Evolutionary conservation across 177 flowering plant genomes (phyloP), one percentile per base, ranked within the genome.

Genomic region (Vitis hybrid): DNA sequence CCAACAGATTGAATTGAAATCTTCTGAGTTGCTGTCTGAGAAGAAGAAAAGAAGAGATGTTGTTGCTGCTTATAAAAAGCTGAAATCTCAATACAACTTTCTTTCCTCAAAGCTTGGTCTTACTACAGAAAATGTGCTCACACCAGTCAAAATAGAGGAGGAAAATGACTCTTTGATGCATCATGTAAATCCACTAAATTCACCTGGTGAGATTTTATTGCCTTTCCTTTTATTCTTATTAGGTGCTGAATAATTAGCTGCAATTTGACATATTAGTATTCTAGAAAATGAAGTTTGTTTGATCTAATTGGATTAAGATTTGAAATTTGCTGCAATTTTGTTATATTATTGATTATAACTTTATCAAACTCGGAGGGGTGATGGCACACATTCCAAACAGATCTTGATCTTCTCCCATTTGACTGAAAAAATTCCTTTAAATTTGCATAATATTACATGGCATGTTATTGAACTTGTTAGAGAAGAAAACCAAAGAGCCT

Each of bases 81-180:
- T 89, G 72, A 91, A 84, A 81, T 87, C 94, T 66, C 90, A 90
- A 61, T 76, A 88, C 79, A 83, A 78, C 52, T 89, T 61, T 65
- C 86, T 94, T 65, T 65, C 66, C 55, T 24, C 48, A 52, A 88
- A 85, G 83, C 49, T 9, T 69, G 87, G 88, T 67, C 84, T 78
- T 73, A 69, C 77, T 9, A 8, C 50, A 15, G 90, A 90, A 35
- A 78, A 77, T 66, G 75, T 67, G 80, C 66, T 70, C 6, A 64
- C 64, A 2, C 51, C 15, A 65, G 52, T 63, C 67, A 81, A 56
- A 69, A 56, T 68, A 73, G 82, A 76, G 57, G 76, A 70, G 68
- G 83, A 77, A 67, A 78, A 21, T 52, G 76, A 78, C 67, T 70
- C 72, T 56, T 49, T 73, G 52, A 78, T 46, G 54, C 73, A 71